Evolutionary conservation across 768 basidiomycete species (phyloP).

Genomic region (Hortiboletus flavorubellus): DNA sequence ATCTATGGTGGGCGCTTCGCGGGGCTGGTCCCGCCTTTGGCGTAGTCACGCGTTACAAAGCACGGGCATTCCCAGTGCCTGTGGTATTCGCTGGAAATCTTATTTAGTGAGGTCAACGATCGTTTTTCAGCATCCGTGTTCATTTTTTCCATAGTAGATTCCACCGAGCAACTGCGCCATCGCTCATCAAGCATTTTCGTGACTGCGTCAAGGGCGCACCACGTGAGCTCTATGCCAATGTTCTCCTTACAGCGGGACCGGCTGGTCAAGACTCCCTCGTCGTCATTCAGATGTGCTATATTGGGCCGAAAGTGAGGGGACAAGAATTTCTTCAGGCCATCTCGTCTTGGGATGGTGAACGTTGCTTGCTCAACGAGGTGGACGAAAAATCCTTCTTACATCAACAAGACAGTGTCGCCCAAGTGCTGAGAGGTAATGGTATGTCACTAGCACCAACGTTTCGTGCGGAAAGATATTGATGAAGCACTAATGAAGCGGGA

Average conservation of each 20-base stretch:
- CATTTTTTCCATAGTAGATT: constrained; percentile 60
- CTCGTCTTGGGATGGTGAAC: constrained; percentile 85
- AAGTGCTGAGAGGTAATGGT: constrained; percentile 85
- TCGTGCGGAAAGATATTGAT: neutral
- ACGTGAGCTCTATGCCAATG: constrained; percentile 84
- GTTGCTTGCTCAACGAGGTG: constrained; percentile 85
- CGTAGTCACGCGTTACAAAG: constrained; percentile 86
- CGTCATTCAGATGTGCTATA: constrained; percentile 89
- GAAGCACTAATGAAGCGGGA: constrained; percentile 45
- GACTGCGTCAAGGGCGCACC: constrained; percentile 91
- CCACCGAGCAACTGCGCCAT: constrained; percentile 80
- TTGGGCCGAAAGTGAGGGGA: constrained; percentile 70
- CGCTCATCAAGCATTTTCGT: constrained; percentile 86
- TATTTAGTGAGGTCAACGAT: constrained; percentile 64
- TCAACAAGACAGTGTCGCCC: constrained; percentile 91
- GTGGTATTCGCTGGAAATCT: constrained; percentile 91
- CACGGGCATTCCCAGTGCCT: constrained; percentile 83
- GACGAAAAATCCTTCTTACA: constrained; percentile 84
- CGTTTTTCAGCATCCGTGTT: neutral
- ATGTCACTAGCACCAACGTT: constrained; percentile 11
- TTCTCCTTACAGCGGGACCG: constrained; percentile 88
- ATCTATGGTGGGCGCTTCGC: constrained; percentile 85
- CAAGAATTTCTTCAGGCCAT: constrained; percentile 81
- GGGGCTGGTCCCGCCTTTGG: constrained; percentile 84
- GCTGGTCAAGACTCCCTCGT: constrained; percentile 79